phyloP scores from a whole-genome alignment of 148 eudicot genomes.

The Rhododendron mucronatum region DNA sequence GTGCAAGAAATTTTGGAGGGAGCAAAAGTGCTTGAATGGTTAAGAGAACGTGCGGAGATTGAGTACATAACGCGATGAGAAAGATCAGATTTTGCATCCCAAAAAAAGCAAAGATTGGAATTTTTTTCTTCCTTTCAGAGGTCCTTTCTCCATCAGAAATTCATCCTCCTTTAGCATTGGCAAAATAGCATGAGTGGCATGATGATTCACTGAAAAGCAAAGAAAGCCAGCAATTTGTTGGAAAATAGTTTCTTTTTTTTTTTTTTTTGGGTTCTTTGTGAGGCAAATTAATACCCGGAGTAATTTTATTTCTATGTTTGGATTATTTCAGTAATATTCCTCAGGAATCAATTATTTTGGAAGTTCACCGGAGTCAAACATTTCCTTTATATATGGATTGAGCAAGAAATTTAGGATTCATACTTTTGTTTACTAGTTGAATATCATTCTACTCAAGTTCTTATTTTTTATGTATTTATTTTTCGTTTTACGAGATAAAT shows the following conservation, averaged over 20 bases:
- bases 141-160: not conserved
- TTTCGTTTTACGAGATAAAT: too few species aligned
- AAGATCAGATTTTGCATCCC: too few species aligned
- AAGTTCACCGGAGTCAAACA: not conserved
- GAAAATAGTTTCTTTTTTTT: not conserved
- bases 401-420: not conserved
- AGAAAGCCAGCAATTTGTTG: not conserved
- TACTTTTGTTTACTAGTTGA: too few species aligned
- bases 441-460: too few species aligned
- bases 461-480: too few species aligned
- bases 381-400: not conserved
- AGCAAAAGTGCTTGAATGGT: conserved; percentile 95
- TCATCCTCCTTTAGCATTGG: not conserved
- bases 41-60: conserved; percentile 67
- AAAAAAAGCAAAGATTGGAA: not conserved
- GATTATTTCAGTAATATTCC: not conserved
- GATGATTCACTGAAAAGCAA: not conserved
- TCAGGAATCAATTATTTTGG: not conserved
- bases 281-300: not conserved
- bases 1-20: conserved; percentile 93
- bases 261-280: not conserved
- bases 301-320: not conserved
- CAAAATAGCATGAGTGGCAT: not conserved
- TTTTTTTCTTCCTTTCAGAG: not conserved
- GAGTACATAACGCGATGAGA: conserved; percentile 37